Evolutionary conservation across 192 early-diverging fungal species (phyloP), one percentile per base, ranked within the genome.

Genomic region (Phlyctochytrium bullatum): DNA sequence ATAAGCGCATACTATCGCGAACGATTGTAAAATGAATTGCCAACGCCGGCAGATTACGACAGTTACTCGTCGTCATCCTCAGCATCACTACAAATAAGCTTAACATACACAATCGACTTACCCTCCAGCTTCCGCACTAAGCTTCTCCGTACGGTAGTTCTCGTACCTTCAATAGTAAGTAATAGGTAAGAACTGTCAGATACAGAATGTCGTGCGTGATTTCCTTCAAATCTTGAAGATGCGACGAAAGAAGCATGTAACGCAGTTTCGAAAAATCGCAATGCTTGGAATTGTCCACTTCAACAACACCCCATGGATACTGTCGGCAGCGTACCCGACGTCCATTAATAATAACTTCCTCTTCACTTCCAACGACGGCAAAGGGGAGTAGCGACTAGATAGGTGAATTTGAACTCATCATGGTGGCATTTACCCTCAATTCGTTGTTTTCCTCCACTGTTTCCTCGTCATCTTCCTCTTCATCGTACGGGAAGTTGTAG

Each of bases 381-480:
- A 88, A 88, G 17, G 86, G 86, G 16, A 88, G 66, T 20, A 88
- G 64, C 12, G 66, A 65, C 81, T 85, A 47, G n/a, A n/a, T n/a
- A n/a, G 6, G 40, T 47, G 20, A 47, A 47, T 47, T 47, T 47
- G n/a, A n/a, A n/a, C n/a, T n/a, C n/a, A n/a, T n/a, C n/a, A n/a
- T n/a, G n/a, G n/a, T n/a, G n/a, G n/a, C 17, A 76, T 67, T 1
- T 65, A 87, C 82, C 67, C 95, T 83, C 64, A 99, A 83, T 81
- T 96, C 95, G 59, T 91, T 88, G 82, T 97, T 99, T 79, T 99
- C 96, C 76, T 99, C 97, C 53, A 93, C 87, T 1, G 92, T 97
- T 72, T 99, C 97, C 76, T 99, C 97, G 68, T 98, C 97, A 73
- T 97, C 97, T 68, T 96, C 95, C 64, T 99, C 96, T 25, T 89